Evolutionary conservation across 2,329 filamentous ascomycete genomes (phyloP).

Genomic region (Fusarium austroafricanum): DNA sequence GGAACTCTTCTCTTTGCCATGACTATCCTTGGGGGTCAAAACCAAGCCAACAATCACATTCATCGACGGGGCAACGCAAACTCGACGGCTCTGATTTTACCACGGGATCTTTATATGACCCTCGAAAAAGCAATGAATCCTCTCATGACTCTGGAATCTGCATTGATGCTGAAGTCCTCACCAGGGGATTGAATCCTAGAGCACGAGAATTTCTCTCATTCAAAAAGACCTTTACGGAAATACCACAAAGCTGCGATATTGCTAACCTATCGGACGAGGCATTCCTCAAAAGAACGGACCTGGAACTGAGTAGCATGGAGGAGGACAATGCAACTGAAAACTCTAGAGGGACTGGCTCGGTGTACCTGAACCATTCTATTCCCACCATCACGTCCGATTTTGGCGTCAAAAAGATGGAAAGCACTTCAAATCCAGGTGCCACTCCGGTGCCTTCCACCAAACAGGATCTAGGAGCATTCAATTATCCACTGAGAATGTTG

Average conservation of each 20-base stretch:
- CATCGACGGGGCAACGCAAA: background rate
- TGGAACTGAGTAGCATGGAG: background rate
- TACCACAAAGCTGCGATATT: background rate
- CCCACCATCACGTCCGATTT: background rate
- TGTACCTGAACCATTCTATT: background rate
- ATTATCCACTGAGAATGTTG: background rate
- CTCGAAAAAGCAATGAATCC: conserved; percentile 7
- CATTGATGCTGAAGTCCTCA: conserved; percentile 11
- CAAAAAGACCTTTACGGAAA: background rate
- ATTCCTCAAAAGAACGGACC: background rate
- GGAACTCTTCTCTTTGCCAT: background rate
- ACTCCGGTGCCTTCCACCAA: background rate
- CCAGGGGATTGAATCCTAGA: conserved; percentile 47
- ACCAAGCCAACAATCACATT: background rate
- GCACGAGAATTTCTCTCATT: conserved; percentile 52
- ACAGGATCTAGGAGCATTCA: background rate
- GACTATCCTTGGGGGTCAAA: conserved; percentile 4
- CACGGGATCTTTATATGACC: background rate
- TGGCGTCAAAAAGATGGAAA: background rate
- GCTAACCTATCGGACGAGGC: background rate
- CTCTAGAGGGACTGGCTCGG: background rate
- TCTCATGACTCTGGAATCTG: conserved; percentile 39
- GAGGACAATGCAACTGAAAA: background rate
- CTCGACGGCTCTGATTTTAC: conserved; percentile 17
- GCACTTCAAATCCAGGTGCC: background rate